phyloP scores from a whole-genome alignment of 2,329 filamentous ascomycete species.

The Ascochyta viciae-villosae region DNA sequence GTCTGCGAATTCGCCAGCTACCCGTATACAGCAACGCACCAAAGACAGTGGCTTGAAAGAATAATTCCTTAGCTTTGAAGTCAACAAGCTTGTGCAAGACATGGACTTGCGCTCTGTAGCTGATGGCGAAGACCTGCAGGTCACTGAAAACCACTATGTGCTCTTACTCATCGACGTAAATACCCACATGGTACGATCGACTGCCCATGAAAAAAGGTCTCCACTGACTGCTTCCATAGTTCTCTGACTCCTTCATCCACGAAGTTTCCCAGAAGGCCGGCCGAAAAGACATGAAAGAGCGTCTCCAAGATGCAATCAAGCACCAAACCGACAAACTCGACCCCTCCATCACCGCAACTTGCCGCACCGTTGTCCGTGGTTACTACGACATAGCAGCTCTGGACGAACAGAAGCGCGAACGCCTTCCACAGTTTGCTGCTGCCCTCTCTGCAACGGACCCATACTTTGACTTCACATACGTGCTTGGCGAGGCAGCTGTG shows the following conservation, averaged over 20 bases:
- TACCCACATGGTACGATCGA: neutral
- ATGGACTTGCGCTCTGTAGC: too few relatives aligned
- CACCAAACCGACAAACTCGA: neutral
- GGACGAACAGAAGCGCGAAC: too few relatives aligned
- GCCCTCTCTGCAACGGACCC: too few relatives aligned
- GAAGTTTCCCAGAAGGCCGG: neutral
- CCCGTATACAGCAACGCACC: too few relatives aligned
- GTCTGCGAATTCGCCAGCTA: too few relatives aligned
- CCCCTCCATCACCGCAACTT: neutral
- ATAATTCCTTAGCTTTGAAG: too few relatives aligned
- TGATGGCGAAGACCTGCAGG: too few relatives aligned
- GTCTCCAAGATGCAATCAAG: neutral
- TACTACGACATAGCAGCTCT: neutral
- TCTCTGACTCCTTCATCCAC: neutral
- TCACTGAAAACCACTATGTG: neutral
- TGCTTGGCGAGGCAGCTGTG: neutral
- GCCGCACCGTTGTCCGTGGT: neutral
- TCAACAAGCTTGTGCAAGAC: too few relatives aligned
- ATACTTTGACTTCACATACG: too few relatives aligned
- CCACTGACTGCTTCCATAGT: neutral
- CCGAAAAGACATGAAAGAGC: neutral
- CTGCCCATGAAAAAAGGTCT: too few relatives aligned
- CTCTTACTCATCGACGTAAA: neutral
- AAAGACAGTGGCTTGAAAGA: too few relatives aligned
- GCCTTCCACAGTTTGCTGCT: too few relatives aligned